Conservation (phyloP, 192 early-diverging fungal genomes). For the Spizellomyces sp. region DNA sequence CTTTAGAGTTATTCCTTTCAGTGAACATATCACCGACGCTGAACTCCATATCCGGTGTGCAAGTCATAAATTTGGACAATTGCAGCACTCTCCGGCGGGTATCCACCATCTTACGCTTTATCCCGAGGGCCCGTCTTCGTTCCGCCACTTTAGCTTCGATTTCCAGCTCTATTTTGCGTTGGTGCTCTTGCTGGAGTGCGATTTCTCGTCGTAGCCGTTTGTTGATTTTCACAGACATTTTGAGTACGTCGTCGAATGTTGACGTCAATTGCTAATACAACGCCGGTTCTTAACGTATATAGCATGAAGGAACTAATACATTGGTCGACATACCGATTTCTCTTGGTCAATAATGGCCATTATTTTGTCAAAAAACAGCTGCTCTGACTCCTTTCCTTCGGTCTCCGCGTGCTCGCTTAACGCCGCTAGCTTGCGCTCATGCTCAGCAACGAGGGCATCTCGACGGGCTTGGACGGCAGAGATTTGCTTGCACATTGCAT, state of each 20-base stretch:
- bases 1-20: too few species aligned
- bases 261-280: neutral
- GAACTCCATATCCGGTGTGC: neutral
- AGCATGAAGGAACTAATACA: too few species aligned
- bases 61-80: neutral
- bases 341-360: neutral
- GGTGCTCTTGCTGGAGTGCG: neutral
- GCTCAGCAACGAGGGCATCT: neutral
- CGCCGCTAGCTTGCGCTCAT: neutral
- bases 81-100: neutral
- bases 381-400: neutral
- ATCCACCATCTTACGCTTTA: neutral
- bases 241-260: neutral
- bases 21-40: neutral
- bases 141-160: neutral
- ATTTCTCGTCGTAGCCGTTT: constrained; percentile 1
- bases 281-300: neutral
- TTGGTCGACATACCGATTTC: neutral
- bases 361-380: neutral
- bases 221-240: neutral
- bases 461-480: neutral
- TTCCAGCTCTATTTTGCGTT: neutral
- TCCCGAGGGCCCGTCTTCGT: neutral
- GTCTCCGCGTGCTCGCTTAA: neutral
- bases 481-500: neutral